Conservation (phyloP, 495 filamentous ascomycete genomes). For the Hapsidospora chrysogenum region DNA sequence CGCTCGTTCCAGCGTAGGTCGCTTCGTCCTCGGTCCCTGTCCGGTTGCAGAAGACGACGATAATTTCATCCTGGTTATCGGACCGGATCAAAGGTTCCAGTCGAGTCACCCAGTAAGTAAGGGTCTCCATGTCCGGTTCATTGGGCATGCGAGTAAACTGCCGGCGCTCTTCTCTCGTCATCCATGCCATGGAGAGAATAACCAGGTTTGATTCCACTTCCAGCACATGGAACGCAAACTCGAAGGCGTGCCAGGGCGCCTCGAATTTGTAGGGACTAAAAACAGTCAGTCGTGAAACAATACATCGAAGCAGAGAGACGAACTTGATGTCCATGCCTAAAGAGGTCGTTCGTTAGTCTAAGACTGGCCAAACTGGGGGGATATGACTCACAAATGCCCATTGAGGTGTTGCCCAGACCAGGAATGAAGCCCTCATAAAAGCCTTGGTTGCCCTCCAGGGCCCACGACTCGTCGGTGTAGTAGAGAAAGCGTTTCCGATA, state of each 20-base stretch:
- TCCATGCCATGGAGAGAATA: slow-evolving; percentile 80
- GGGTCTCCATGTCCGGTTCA: slow-evolving; percentile 61
- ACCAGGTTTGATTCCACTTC: slow-evolving; percentile 50
- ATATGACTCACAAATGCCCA: slow-evolving; percentile 94
- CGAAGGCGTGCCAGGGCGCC: slow-evolving; percentile 61
- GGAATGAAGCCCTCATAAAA: slow-evolving; percentile 37
- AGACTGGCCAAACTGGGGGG: no score
- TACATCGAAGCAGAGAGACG: slow-evolving; percentile 3
- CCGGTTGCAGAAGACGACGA: slow-evolving; percentile 75
- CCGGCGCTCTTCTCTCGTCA: slow-evolving; percentile 39
- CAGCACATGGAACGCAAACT: slow-evolving; percentile 72
- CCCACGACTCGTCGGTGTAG: slow-evolving; percentile 87
- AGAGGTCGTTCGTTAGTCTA: no score
- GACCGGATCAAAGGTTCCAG: slow-evolving; percentile 54
- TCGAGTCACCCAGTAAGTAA: slow-evolving; percentile 81
- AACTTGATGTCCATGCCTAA: slow-evolving; percentile 60
- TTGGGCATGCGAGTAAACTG: slow-evolving; percentile 20
- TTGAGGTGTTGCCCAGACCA: slow-evolving; percentile 45
- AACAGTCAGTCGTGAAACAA: background rate
- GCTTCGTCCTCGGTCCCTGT: slow-evolving; percentile 50
- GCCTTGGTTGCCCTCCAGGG: slow-evolving; percentile 50
- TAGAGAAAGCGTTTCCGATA: slow-evolving; percentile 87
- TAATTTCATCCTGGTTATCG: slow-evolving; percentile 40
- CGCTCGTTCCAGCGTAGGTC: slow-evolving; percentile 73
- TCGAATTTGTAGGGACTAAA: slow-evolving; percentile 55